Base-by-base conservation (phyloP, 1,284 basidiomycete genomes). In the Irpex sp. region DNA sequence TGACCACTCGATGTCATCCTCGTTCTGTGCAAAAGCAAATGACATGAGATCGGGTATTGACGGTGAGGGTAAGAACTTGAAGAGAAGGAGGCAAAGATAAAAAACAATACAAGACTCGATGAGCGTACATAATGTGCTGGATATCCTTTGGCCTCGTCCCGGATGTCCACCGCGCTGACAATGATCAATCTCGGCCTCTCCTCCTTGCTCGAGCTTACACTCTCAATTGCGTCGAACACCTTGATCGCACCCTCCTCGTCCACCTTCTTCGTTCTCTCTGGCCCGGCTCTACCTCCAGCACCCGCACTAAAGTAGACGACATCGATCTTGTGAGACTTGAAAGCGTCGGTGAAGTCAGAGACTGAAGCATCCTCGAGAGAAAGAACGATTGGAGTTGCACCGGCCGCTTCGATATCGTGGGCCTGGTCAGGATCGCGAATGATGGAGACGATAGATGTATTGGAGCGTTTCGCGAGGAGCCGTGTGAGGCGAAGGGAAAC, bases 211-310 rank as follows among this genome's bases (percentile, higher is more conserved):
- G 40, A 9, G 9, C 79, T 70, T 0, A 85, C 77, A 2, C 67
- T 74, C 69, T 91, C 87, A 64, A 92, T 80, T 0, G 88, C 90
- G 68, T 91, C 88, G 70, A 87, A 92, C 0, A 89, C 83, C 73
- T 91, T 91, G 62, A 91, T 69, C 0, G 89, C 88, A 2, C 88
- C 90, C 59, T 87, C 83, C 69, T 86, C 85, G 72, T 93, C 91
- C 7, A 93, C 89, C 26, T 79, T 80, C 67, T 83, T 83, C 1
- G 86, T 90, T 38, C 89, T 76, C 64, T 89, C 87, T 9, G 79
- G 74, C 0, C 84, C 80, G 68, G 86, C 89, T 69, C 88, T 87
- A 0, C 87, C 88, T 0, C 88, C 89, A 0, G 90, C 86, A 1
- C 91, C 91, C 0, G 88, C 88, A 17, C 83, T 77, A 70, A 88